A percentile compares a stretch with the other conserved stretches of the same genome.
phyloP scores from a whole-genome alignment of 768 basidiomycete species.

The Gautieria morchelliformis region DNA sequence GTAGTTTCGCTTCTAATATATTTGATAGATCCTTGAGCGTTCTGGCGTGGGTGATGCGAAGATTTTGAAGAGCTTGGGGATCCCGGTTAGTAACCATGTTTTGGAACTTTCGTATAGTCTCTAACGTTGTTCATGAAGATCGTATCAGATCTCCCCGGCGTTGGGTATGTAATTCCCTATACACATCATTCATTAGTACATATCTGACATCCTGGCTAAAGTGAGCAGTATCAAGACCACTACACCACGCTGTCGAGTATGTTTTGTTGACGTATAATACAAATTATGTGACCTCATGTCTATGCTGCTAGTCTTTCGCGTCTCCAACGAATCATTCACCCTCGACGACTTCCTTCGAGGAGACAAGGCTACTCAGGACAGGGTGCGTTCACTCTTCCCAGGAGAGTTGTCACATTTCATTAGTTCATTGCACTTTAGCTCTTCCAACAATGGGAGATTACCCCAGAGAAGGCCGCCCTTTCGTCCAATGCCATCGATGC shows the following conservation, averaged over 20 bases:
- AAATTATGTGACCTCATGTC: neutral
- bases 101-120: neutral
- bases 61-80: conserved; percentile 30
- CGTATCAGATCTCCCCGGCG: conserved; percentile 61
- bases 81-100: neutral
- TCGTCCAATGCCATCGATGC: conserved; percentile 68
- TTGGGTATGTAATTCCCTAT: conserved; percentile 32
- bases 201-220: conserved; percentile 14
- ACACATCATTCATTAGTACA: neutral
- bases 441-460: conserved; percentile 55
- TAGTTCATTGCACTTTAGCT: conserved; percentile 22
- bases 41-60: conserved; percentile 54
- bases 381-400: conserved; percentile 18
- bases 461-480: conserved; percentile 57
- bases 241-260: conserved; percentile 58
- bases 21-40: conserved; percentile 50
- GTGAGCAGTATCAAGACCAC: conserved; percentile 67
- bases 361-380: conserved; percentile 32
- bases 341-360: conserved; percentile 65
- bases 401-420: neutral
- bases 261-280: conserved; percentile 15
- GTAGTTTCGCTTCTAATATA: neutral
- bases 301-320: conserved; percentile 45
- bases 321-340: conserved; percentile 53
- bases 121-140: conserved; percentile 45